These are phyloP conservation scores for Sporisorium exsertum DNA, from an alignment of 1,284 basidiomycete species.

Conservation along the genomic window DNA sequence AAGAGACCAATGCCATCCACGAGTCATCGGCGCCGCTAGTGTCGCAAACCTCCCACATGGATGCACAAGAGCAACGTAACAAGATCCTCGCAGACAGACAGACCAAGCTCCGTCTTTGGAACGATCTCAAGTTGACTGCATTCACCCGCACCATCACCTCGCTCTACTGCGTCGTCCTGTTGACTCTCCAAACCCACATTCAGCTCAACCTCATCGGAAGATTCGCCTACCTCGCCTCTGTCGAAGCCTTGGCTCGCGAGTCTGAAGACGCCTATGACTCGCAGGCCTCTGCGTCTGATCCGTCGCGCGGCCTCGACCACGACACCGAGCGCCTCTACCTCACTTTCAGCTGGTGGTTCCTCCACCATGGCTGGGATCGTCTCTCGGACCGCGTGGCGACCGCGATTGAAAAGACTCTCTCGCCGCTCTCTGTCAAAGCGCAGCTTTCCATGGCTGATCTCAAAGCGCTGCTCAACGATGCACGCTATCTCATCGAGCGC, in stretches of 20 bases:
- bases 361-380: constrained; percentile 88
- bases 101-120: constrained; percentile 65
- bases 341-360: constrained; percentile 88
- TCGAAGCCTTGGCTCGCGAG: constrained; percentile 72
- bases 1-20: not conserved
- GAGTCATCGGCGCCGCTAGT: not conserved
- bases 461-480: constrained; percentile 66
- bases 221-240: constrained; percentile 80
- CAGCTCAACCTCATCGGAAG: constrained; percentile 87
- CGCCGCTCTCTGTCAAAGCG: constrained; percentile 79
- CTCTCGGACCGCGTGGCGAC: constrained; percentile 79
- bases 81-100: constrained; percentile 41
- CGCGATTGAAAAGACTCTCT: constrained; percentile 82
- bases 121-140: constrained; percentile 71
- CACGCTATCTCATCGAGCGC: constrained; percentile 38
- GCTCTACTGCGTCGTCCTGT: constrained; percentile 82
- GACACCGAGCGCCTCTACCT: constrained; percentile 82
- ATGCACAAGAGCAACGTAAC: constrained; percentile 44
- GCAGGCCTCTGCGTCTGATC: constrained; percentile 1
- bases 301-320: constrained; percentile 61
- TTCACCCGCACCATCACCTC: constrained; percentile 87
- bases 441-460: constrained; percentile 79
- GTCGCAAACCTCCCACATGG: constrained; percentile 21
- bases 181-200: constrained; percentile 82
- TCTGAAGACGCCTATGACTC: constrained; percentile 12